Conservation (phyloP, 2,329 filamentous ascomycete species). For the Ophiostoma piceae region DNA sequence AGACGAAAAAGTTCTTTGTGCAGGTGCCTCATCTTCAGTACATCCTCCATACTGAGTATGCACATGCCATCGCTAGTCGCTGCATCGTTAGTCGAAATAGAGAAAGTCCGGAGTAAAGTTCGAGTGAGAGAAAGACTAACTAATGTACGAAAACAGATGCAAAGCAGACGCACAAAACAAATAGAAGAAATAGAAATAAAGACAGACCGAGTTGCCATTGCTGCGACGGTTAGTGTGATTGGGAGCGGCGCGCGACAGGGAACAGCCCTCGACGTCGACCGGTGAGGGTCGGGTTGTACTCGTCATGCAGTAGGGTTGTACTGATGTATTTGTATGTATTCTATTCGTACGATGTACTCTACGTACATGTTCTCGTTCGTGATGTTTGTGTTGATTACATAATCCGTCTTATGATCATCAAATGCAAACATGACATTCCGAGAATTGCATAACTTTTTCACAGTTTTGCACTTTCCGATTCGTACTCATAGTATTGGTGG, state of each 20-base stretch:
- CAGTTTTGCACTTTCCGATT: too few species aligned
- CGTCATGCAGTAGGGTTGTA: too few species aligned
- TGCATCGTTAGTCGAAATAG: not conserved
- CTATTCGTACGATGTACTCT: too few species aligned
- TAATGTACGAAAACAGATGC: too few species aligned
- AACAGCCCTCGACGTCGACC: conserved; percentile 8
- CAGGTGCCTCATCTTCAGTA: too few species aligned
- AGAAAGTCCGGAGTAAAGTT: not conserved
- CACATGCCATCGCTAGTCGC: not conserved
- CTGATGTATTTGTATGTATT: too few species aligned
- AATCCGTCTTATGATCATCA: too few species aligned
- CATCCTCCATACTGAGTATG: not conserved
- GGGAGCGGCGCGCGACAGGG: conserved; percentile 6
- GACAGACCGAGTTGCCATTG: conserved; percentile 11
- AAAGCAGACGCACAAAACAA: not conserved
- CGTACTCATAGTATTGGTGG: not conserved
- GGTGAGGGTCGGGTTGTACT: not conserved
- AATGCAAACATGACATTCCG: not conserved
- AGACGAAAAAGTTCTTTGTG: not conserved
- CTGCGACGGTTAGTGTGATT: conserved; percentile 6
- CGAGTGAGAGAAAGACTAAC: too few species aligned
- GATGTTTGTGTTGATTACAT: too few species aligned
- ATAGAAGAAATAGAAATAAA: not conserved
- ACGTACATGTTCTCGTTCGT: too few species aligned
- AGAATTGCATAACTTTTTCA: not conserved